A percentile compares a stretch with the other conserved stretches of the same genome.
phyloP scores from a whole-genome alignment of 2,329 filamentous ascomycete species.

The Cadophora sp. region DNA sequence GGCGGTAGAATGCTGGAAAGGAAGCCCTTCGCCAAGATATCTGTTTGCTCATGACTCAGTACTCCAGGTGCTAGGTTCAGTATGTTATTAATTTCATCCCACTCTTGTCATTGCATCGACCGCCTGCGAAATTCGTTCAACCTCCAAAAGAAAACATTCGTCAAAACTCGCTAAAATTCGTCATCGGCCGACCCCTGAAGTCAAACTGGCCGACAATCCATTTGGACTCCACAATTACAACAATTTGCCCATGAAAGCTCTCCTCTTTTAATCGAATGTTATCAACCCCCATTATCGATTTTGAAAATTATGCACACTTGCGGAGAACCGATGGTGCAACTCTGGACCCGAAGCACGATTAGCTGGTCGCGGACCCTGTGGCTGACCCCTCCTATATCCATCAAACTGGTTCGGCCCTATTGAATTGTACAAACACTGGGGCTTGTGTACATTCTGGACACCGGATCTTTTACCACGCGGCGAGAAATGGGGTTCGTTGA shows the following conservation, averaged over 20 bases:
- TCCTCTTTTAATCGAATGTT: background rate
- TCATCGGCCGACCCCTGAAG: background rate
- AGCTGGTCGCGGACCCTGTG: background rate
- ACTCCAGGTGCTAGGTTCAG: too few species aligned
- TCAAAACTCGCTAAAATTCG: constrained; percentile 18
- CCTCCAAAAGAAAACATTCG: constrained; percentile 2
- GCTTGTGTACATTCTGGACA: background rate
- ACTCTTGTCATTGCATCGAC: background rate
- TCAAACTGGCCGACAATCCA: background rate
- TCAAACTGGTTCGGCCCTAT: background rate
- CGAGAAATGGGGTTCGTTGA: background rate
- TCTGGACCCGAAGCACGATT: constrained; percentile 1
- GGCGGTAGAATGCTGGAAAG: too few species aligned
- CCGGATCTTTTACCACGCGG: background rate
- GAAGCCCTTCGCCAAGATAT: too few species aligned
- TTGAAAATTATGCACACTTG: too few species aligned
- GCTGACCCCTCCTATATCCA: background rate
- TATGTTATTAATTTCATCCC: background rate
- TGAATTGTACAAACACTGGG: background rate
- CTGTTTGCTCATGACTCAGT: too few species aligned
- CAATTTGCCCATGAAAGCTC: background rate
- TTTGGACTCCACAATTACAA: background rate
- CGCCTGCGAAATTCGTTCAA: background rate
- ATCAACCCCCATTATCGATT: background rate
- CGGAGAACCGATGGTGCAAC: constrained; percentile 8